Evolutionary conservation across 2,329 filamentous ascomycete species (phyloP), one percentile per base, ranked within the genome.

Genomic region (Clonostachys rosea): DNA sequence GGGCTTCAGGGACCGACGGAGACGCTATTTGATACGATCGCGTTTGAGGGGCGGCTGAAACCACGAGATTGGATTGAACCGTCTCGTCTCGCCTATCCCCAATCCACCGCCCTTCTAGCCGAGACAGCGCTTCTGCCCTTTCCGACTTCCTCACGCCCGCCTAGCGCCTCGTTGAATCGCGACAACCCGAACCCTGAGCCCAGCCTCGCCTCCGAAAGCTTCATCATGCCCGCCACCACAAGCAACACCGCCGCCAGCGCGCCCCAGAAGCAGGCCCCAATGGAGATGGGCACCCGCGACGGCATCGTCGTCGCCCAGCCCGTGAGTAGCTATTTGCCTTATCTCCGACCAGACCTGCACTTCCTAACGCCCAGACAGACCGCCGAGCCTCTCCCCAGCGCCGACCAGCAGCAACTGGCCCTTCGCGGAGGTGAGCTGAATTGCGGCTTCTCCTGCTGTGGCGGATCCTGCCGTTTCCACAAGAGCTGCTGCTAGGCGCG

Each of bases 371-470:
- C n/a, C n/a, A 18, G 16, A 9, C 34, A 39, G 17, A 24, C 33
- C n/a, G 18, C 44, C 35, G 35, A 30, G 16, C n/a, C 35, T n/a
- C 13, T n/a, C 35, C 42, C 57, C 57, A 30, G 50, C n/a, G 30
- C 46, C 36, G 57, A 61, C 40, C 56, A 58, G 6, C 56, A 58
- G 6, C 52, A 56, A 42, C 44, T 58, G 49, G 44, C 45, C 2
- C 47, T 63, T 5, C 59, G 60, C 11, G 60, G 60, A 17, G 59
- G 60, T 6, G 58, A 59, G 30, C 33, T 61, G 11, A 53, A 48
- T 34, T 47, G 56, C 9, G 60, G 59, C 20, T 62, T 50, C 40
- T 56, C 59, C 36, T 63, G 59, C 52, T 63, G 60, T 42, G 40
- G 51, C 24, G 60, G 60, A 13, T 52, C 54, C 20, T 61, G 60